Conservation (phyloP, 805 yeast species). For the Lachancea nothofagi region DNA sequence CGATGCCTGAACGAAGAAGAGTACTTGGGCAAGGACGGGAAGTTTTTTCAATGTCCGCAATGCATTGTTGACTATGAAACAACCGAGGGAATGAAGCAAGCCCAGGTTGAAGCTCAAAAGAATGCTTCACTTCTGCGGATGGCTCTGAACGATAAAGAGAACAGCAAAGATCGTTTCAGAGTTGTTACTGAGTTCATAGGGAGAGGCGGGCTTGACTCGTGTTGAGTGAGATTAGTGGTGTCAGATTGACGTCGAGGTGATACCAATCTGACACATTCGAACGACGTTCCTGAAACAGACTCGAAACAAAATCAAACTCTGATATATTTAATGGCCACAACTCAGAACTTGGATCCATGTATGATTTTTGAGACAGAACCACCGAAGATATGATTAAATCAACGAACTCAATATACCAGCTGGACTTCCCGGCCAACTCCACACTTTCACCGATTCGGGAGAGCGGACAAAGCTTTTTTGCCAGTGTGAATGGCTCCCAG, state of each 20-base stretch:
- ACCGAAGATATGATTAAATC: slow-evolving; percentile 26
- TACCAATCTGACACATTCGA: slow-evolving; percentile 15
- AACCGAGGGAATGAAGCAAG: slow-evolving; percentile 48
- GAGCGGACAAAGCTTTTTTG: slow-evolving; percentile 28
- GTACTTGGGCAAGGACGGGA: slow-evolving; percentile 14
- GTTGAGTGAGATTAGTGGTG: slow-evolving; percentile 5
- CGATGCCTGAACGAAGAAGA: slow-evolving; percentile 58
- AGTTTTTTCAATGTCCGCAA: slow-evolving; percentile 55
- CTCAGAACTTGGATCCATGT: not conserved
- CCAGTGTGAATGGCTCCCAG: not conserved
- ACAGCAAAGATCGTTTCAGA: slow-evolving; percentile 57
- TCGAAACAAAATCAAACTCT: no score
- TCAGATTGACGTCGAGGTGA: slow-evolving; percentile 8
- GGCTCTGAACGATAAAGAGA: slow-evolving; percentile 44
- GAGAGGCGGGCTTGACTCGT: slow-evolving; percentile 71
- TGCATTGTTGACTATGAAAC: slow-evolving; percentile 72
- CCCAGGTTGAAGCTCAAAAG: slow-evolving; percentile 57
- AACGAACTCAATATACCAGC: slow-evolving; percentile 17
- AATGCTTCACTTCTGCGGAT: slow-evolving; percentile 58
- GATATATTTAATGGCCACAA: slow-evolving; percentile 2
- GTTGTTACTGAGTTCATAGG: slow-evolving; percentile 79
- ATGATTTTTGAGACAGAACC: no score
- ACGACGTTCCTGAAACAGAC: not conserved
- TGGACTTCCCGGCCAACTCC: slow-evolving; percentile 20
- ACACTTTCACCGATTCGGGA: slow-evolving; percentile 32